phyloP scores from a whole-genome alignment of 225 moss, liverwort and hornwort species.

The Lunularia cruciata region DNA sequence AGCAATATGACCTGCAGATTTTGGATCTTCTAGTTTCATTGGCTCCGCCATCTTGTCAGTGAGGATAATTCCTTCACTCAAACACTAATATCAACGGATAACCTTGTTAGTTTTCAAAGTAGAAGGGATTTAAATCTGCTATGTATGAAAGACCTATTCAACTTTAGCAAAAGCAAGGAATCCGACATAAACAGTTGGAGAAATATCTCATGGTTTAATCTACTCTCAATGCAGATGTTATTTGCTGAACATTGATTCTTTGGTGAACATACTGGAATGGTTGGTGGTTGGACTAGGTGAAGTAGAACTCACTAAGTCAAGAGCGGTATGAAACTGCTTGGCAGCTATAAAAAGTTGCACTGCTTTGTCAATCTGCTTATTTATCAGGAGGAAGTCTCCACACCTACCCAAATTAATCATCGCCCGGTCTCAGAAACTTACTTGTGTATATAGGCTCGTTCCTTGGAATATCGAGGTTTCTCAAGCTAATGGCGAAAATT shows the following conservation, averaged over 20 bases:
- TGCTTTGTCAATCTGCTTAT: constrained; percentile 84
- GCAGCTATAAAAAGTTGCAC: constrained; percentile 85
- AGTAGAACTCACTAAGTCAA: constrained; percentile 60
- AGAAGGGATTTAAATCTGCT: not conserved
- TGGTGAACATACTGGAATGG: no score
- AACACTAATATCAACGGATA: constrained; percentile 47
- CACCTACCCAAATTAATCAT: constrained; percentile 46
- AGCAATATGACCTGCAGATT: constrained; percentile 50
- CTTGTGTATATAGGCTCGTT: not conserved
- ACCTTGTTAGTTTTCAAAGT: not conserved
- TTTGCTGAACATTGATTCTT: no score
- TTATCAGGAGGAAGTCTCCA: constrained; percentile 93
- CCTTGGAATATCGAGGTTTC: not conserved
- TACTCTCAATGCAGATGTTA: no score
- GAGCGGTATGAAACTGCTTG: constrained; percentile 62
- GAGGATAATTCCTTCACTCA: constrained; percentile 66
- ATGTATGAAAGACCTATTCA: not conserved
- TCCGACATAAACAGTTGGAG: no score
- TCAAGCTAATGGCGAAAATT: no score
- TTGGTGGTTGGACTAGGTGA: no score
- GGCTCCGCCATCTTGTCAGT: constrained; percentile 87
- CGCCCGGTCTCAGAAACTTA: not conserved
- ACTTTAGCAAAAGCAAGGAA: not conserved
- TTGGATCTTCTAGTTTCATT: constrained; percentile 60
- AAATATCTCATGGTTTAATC: no score